Conservation (phyloP, 345 rosid species). For the Citropsis articulata region DNA sequence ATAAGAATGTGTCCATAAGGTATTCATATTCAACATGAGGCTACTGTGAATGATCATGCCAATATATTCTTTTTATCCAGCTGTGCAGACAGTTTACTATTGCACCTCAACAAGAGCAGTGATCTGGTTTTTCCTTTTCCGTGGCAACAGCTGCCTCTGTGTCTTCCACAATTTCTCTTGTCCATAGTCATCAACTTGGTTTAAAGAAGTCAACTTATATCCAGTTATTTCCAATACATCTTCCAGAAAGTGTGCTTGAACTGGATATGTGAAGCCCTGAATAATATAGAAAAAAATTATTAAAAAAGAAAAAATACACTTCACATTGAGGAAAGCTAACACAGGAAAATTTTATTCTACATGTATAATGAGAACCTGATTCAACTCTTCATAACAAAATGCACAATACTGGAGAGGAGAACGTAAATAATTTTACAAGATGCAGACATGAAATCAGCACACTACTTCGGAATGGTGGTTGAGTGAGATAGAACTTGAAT, state of each 20-base stretch:
- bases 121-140: conserved; percentile 92
- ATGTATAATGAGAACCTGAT: background rate
- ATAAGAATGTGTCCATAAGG: background rate
- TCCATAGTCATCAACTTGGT: conserved; percentile 98
- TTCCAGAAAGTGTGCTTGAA: conserved; percentile 79
- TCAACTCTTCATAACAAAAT: background rate
- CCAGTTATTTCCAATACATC: conserved; percentile 89
- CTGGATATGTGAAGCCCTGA: conserved; percentile 94
- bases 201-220: conserved; percentile 78
- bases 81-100: background rate
- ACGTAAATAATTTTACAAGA: background rate
- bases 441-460: background rate
- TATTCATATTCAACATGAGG: conserved; percentile 8
- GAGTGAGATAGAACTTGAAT: background rate
- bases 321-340: background rate
- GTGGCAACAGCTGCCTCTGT: conserved; percentile 78
- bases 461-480: background rate
- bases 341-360: background rate
- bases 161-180: conserved; percentile 98
- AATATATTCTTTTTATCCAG: background rate
- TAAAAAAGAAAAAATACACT: background rate
- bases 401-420: background rate
- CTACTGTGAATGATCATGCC: background rate
- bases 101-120: conserved; percentile 94
- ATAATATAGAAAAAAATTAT: background rate